Evolutionary conservation across 1,284 basidiomycete genomes (phyloP), one percentile per base, ranked within the genome.

Genomic region (Retiboletus flavoniger): DNA sequence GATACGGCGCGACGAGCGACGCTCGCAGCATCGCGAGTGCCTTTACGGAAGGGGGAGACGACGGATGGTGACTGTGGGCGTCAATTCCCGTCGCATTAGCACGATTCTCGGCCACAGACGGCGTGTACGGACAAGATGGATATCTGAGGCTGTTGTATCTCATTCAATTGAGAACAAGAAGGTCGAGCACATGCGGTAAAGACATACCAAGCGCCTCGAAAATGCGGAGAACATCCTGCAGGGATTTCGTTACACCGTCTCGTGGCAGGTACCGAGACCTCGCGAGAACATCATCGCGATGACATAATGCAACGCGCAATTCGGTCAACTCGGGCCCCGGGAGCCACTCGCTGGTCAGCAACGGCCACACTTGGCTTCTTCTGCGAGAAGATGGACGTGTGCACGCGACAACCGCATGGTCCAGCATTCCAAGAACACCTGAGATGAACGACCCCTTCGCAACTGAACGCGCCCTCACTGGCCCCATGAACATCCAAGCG

Each of bases 31-130:
- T 69, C 2, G 72, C 73, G 2, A 90, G 72, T 0, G 87, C 85
- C 60, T 79, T 76, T 9, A 62, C 74, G 0, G 88, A 90, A 0
- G 83, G 80, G 0, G 85, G 81, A 0, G 85, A 88, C 2, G 78
- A 72, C 0, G 85, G 74, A 47, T 81, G 76, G 63, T 90, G 87
- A 60, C 88, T 90, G 49, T 36, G 54, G 29, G 17, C 5, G 14
- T 14, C 19, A 29, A 35, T 50, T 24, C 17, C 26, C 6, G 8
- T 14, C 16, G 4, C 7, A 28, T 63, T 4, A 59, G 55, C 34
- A 52, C 36, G 21, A 10, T 31, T 9, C 44, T 50, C 44, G 58
- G 50, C 2, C 59, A 47, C 17, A 24, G 26, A 56, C 36, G 41
- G 46, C 10, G 11, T 3, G 13, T 7, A 68, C 83, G 60, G 62